These are phyloP conservation scores for Dactylellina cionopaga DNA, from an alignment of 2,329 filamentous ascomycete genomes.

Conservation along the genomic window DNA sequence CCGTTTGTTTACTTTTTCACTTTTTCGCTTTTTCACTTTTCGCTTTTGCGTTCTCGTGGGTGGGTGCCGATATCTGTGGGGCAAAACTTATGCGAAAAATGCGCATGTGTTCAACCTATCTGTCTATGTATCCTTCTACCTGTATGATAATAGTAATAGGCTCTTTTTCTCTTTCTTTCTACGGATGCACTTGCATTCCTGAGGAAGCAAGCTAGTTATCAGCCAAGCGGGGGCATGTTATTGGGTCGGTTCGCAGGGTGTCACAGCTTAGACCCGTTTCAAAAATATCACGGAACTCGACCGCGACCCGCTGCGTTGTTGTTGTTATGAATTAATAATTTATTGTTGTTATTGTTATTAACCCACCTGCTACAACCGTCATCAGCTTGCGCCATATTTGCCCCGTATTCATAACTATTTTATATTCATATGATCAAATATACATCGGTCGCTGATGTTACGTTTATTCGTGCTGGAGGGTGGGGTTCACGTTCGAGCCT, in stretches of 20 bases:
- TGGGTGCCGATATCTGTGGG: neutral
- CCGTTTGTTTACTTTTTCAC: slow-evolving; percentile 2
- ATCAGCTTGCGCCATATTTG: too few species aligned
- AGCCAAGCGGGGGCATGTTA: neutral
- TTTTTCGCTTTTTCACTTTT: neutral
- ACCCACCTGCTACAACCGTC: too few species aligned
- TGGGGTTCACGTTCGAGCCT: too few species aligned
- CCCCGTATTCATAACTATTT: too few species aligned
- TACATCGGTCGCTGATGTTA: too few species aligned
- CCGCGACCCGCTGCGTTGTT: slow-evolving; percentile 16
- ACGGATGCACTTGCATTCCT: neutral
- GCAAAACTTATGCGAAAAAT: slow-evolving; percentile 1
- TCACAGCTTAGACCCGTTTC: slow-evolving; percentile 31
- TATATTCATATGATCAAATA: too few species aligned
- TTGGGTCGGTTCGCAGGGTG: slow-evolving; percentile 47
- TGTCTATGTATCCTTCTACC: neutral
- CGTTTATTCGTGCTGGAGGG: too few species aligned
- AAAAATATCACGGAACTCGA: slow-evolving; percentile 43
- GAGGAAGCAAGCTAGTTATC: slow-evolving; percentile 2
- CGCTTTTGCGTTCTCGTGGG: neutral
- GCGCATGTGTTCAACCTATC: neutral
- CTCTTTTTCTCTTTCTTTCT: neutral
- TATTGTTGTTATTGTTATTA: too few species aligned
- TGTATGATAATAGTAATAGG: neutral
- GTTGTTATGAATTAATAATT: neutral